Evolutionary conservation across 139 green algal genomes (phyloP).

Genomic region (Mychonastes homosphaera): DNA sequence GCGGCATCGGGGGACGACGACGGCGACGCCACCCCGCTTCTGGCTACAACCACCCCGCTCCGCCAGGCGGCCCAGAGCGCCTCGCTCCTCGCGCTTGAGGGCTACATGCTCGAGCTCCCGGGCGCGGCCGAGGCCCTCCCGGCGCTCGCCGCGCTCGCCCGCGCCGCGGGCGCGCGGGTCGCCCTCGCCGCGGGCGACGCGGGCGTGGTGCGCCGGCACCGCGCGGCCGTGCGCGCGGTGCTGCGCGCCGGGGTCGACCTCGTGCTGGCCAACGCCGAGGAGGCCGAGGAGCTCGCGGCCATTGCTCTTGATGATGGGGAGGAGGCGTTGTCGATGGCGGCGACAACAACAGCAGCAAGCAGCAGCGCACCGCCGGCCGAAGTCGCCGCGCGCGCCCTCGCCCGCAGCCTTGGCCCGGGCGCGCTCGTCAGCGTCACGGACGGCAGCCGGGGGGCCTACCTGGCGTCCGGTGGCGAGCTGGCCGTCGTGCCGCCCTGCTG

Average conservation of each 20-base stretch:
- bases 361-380: neutral
- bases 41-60: slow-evolving; percentile 39
- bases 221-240: slow-evolving; percentile 31
- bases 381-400: slow-evolving; percentile 40
- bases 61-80: slow-evolving; percentile 17
- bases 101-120: slow-evolving; percentile 31
- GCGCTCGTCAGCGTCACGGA: slow-evolving; percentile 73
- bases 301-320: slow-evolving; percentile 14
- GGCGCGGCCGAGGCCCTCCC: slow-evolving; percentile 34
- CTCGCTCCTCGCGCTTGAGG: slow-evolving; percentile 16
- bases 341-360: neutral
- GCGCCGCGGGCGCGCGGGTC: slow-evolving; percentile 45
- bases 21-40: slow-evolving; percentile 12
- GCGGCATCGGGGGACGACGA: no score
- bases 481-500: slow-evolving; percentile 53
- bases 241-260: slow-evolving; percentile 21
- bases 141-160: slow-evolving; percentile 34
- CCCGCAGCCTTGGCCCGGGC: slow-evolving; percentile 40
- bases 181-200: slow-evolving; percentile 76
- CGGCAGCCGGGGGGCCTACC: slow-evolving; percentile 42
- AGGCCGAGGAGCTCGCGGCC: neutral
- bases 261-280: neutral
- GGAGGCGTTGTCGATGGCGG: neutral
- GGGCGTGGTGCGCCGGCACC: slow-evolving; percentile 61
- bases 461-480: slow-evolving; percentile 15